phyloP scores from a whole-genome alignment of 495 filamentous ascomycete genomes.

The Aspergillus coremiiformis region DNA sequence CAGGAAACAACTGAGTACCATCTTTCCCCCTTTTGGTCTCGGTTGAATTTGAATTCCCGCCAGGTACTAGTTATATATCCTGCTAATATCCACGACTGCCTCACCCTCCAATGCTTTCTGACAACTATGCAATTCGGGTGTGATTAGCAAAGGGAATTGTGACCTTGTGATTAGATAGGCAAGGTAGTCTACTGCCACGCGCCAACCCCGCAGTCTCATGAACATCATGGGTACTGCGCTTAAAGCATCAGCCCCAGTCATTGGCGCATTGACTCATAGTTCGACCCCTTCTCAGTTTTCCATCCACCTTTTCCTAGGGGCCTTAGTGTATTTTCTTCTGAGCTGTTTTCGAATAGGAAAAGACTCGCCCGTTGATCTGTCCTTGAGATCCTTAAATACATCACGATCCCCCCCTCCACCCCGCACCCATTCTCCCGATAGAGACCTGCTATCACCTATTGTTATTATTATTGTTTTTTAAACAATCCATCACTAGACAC shows the following conservation, averaged over 20 bases:
- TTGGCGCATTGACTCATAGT: slow-evolving; percentile 24
- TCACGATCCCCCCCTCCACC: neutral
- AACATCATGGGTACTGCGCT: slow-evolving; percentile 11
- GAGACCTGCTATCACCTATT: neutral
- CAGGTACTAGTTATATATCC: neutral
- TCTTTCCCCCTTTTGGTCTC: too few species aligned
- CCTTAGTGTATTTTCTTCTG: neutral
- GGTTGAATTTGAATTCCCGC: neutral
- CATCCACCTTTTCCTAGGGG: neutral
- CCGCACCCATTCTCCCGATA: neutral
- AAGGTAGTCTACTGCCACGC: slow-evolving; percentile 17
- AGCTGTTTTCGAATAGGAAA: neutral
- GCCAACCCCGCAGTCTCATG: slow-evolving; percentile 23
- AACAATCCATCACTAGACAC: too few species aligned
- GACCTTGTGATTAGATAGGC: neutral
- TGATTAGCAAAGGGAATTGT: neutral
- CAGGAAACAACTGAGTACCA: neutral
- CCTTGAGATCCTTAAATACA: neutral
- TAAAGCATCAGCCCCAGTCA: slow-evolving; percentile 16
- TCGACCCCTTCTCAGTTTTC: slow-evolving; percentile 6
- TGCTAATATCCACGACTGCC: neutral
- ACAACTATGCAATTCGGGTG: slow-evolving; percentile 2
- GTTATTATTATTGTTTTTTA: too few species aligned
- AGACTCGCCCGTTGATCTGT: neutral
- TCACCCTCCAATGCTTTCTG: neutral